phyloP scores from a whole-genome alignment of 2,329 filamentous ascomycete genomes.

The Clathrospora elynae region DNA sequence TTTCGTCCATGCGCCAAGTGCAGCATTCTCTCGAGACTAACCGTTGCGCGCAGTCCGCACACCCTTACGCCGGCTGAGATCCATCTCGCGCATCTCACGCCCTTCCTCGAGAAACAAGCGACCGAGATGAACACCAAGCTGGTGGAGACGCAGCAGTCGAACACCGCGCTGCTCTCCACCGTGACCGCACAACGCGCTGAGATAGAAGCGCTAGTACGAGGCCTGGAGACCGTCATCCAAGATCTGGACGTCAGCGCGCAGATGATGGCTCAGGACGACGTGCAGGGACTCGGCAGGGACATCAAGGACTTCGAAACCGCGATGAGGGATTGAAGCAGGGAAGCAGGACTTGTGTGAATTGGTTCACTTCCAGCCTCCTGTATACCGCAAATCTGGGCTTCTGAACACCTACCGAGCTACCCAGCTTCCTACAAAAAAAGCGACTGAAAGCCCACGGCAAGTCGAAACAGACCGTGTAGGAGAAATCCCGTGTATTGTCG shows the following conservation, averaged over 20 bases:
- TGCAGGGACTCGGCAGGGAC: slow-evolving; percentile 44
- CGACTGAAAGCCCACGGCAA: no score
- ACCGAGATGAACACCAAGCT: slow-evolving; percentile 57
- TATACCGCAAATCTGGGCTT: no score
- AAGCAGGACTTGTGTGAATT: no score
- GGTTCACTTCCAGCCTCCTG: no score
- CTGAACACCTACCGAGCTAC: no score
- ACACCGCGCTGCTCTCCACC: slow-evolving; percentile 57
- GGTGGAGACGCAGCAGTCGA: slow-evolving; percentile 57
- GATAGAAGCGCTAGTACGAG: slow-evolving; percentile 60
- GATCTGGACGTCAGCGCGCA: slow-evolving; percentile 60
- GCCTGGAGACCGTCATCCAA: slow-evolving; percentile 61
- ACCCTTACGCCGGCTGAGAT: slow-evolving; percentile 62
- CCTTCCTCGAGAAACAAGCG: slow-evolving; percentile 59
- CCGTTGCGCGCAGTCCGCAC: slow-evolving; percentile 56
- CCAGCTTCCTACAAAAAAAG: no score
- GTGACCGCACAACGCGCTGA: slow-evolving; percentile 61
- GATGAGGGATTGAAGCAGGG: slow-evolving; percentile 40
- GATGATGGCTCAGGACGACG: slow-evolving; percentile 48
- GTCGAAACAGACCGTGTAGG: no score
- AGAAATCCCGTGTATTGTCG: no score
- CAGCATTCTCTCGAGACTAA: neutral
- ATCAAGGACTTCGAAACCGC: slow-evolving; percentile 43
- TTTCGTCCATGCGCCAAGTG: slow-evolving; percentile 15
- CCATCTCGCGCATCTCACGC: slow-evolving; percentile 63